phyloP scores from a whole-genome alignment of 805 yeast species.

The Saturnispora kantuleensis region DNA sequence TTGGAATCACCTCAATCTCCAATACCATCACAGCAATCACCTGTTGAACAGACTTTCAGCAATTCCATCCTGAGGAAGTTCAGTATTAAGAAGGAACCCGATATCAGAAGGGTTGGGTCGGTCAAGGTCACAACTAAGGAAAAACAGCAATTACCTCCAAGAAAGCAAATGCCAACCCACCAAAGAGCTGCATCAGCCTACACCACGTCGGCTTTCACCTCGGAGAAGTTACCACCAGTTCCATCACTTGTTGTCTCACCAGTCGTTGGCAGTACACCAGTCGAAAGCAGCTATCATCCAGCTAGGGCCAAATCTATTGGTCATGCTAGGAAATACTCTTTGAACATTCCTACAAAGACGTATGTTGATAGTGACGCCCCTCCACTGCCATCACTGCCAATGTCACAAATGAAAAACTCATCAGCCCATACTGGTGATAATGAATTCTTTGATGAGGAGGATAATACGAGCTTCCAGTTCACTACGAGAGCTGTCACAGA shows the following conservation, averaged over 20 bases:
- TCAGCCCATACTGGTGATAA: constrained; percentile 38
- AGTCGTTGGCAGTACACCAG: constrained; percentile 5
- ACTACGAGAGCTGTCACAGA: constrained; percentile 18
- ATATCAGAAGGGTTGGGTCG: constrained; percentile 50
- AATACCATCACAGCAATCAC: constrained; percentile 14
- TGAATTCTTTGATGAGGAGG: constrained; percentile 47
- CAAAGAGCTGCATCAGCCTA: constrained; percentile 32
- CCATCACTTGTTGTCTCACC: neutral
- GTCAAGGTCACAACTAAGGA: constrained; percentile 53
- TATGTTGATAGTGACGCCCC: constrained; percentile 27
- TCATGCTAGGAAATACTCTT: constrained; percentile 60
- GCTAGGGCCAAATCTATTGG: constrained; percentile 85
- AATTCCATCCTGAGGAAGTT: constrained; percentile 26
- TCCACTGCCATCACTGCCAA: constrained; percentile 31
- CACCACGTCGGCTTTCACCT: constrained; percentile 22
- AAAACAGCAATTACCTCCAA: constrained; percentile 30
- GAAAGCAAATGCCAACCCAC: constrained; percentile 23
- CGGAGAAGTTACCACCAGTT: constrained; percentile 13
- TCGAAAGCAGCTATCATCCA: constrained; percentile 43
- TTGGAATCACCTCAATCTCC: constrained; percentile 11
- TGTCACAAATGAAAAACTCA: constrained; percentile 7
- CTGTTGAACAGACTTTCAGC: constrained; percentile 13
- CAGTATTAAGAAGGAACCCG: constrained; percentile 21
- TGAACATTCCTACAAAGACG: constrained; percentile 24
- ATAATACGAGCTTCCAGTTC: constrained; percentile 26